Evolutionary conservation across 345 rosid species (phyloP).

Genomic region (Eucalyptus fibrosa): DNA sequence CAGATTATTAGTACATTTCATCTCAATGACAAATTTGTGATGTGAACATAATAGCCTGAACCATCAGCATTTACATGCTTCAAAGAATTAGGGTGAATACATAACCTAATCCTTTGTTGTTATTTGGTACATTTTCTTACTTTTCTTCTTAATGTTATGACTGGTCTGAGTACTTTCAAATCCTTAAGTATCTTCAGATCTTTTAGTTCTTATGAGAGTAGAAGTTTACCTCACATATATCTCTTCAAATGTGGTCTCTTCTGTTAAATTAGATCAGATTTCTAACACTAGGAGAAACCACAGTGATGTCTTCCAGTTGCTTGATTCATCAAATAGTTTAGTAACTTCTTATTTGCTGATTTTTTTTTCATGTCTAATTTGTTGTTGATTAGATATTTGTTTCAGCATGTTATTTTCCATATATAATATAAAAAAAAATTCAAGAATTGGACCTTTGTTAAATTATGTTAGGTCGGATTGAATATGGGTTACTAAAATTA

Average conservation of each 20-base stretch:
- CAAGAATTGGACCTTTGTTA: background rate
- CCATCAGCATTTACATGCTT: background rate
- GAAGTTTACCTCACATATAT: background rate
- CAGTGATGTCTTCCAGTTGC: background rate
- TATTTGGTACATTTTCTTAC: background rate
- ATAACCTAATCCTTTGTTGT: background rate
- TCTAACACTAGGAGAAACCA: background rate
- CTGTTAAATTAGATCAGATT: background rate
- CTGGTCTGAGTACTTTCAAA: background rate
- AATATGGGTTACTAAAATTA: accelerated
- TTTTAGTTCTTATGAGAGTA: background rate
- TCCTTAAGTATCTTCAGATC: background rate
- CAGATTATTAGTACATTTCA: background rate
- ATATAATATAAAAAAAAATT: background rate
- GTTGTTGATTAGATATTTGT: background rate
- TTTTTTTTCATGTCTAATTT: background rate
- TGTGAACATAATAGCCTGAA: background rate
- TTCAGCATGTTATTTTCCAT: background rate
- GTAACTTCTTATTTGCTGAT: background rate
- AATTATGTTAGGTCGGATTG: background rate
- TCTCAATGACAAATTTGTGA: background rate
- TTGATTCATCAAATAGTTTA: background rate
- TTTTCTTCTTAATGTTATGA: background rate
- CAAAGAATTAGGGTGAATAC: background rate
- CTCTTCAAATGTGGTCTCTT: background rate